phyloP scores from a whole-genome alignment of 2,329 filamentous ascomycete species.

The Neodidymelliopsis sp. region DNA sequence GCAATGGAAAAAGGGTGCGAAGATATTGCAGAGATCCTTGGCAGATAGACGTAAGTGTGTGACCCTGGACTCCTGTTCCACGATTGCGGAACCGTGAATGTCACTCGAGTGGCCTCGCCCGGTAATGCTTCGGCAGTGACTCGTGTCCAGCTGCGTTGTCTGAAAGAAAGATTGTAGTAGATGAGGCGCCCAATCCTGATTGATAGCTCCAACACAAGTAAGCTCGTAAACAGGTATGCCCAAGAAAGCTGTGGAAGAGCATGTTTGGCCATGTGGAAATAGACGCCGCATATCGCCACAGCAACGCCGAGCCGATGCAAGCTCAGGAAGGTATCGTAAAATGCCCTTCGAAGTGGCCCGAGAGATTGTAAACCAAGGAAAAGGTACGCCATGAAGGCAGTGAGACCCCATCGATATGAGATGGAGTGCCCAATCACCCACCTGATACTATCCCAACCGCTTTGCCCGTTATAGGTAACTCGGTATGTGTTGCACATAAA shows the following conservation, averaged over 20 bases:
- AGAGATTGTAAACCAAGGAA: conserved; percentile 69
- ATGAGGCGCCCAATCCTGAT: conserved; percentile 64
- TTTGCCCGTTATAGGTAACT: conserved; percentile 56
- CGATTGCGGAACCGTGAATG: conserved; percentile 71
- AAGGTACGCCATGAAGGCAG: conserved; percentile 66
- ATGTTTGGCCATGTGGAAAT: conserved; percentile 66
- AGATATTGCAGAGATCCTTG: conserved; percentile 70
- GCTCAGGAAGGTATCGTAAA: conserved; percentile 78
- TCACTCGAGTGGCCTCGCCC: conserved; percentile 74
- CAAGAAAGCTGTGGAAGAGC: conserved; percentile 65
- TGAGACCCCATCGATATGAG: conserved; percentile 64
- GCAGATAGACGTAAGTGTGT: conserved; percentile 79
- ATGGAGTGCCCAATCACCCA: conserved; percentile 47
- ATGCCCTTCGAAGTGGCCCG: conserved; percentile 75
- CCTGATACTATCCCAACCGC: conserved; percentile 37
- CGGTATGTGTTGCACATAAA: conserved; percentile 57
- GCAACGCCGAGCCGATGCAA: conserved; percentile 70
- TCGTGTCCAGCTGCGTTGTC: conserved; percentile 65
- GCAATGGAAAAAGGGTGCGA: conserved; percentile 80
- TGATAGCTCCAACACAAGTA: conserved; percentile 69
- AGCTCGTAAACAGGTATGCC: conserved; percentile 64
- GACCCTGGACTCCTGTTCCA: conserved; percentile 76
- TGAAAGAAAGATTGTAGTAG: conserved; percentile 70
- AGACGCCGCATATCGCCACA: conserved; percentile 67
- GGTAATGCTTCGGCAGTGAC: conserved; percentile 70